Base-by-base conservation (phyloP, 2,329 filamentous ascomycete species). In the Myriosclerotinia scirpicola region DNA sequence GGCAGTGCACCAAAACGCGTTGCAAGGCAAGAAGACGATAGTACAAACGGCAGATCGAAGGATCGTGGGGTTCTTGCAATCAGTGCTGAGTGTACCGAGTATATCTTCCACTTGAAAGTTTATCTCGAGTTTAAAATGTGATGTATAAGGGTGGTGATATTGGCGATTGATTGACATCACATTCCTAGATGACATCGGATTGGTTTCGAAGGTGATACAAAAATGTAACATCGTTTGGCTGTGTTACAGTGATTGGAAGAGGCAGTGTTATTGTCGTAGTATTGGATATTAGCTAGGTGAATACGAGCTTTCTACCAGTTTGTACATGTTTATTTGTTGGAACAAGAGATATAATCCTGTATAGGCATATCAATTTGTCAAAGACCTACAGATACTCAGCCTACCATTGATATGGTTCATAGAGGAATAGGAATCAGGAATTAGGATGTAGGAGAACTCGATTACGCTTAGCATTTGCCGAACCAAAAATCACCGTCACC, bases 231-330 rank as follows among this genome's bases (percentile, higher is more conserved):
- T 61, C 36, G 17, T 26, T n/a, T 52, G 20, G 59, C 14, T 52
- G 46, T 2, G 26, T 22, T 5, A 26, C 20, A 38, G 12, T 15
- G 14, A 59, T 60, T 52, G n/a, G 59, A 36, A 26, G 20, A 20
- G 30, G 22, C 20, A 36, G 59, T 62, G 14, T 12, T 34, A 40
- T 53, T n/a, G 46, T 34, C 40, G 44, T 20, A 60, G 17, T 14
- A 22, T 48, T 36, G n/a, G 20, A 54, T 36, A 36, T 20, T n/a
- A 36, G 17, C 20, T 48, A 12, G 6, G 42, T 48, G 20, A 46
- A 60, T 60, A 60, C 56, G 42, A 60, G 56, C 26, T 59, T 22
- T 44, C 15, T 56, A 26, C 36, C 14, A 40, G 36, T 26, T 46
- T 44, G 42, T 15, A 20, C 42, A 22, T 36, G 40, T 11, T 58